Percentiles rank a stretch among this genome's conserved stretches.
Evolutionary conservation across 352 stramenopile species (phyloP).

Genomic region (Pythium periplocum): DNA sequence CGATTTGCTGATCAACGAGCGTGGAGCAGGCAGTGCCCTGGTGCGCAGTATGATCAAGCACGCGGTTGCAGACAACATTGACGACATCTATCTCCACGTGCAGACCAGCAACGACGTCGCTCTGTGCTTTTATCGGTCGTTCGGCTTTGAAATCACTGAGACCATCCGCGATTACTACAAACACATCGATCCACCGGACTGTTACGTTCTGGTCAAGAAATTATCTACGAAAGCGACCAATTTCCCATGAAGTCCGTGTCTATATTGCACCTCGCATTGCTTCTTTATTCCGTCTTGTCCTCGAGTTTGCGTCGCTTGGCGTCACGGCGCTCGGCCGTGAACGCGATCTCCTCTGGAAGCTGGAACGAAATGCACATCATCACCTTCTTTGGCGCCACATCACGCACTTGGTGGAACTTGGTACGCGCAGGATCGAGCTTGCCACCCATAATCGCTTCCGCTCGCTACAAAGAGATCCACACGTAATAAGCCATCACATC

Average conservation of each 20-base stretch:
- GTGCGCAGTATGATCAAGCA: conserved; percentile 35
- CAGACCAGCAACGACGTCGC: conserved; percentile 91
- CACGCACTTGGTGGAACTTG: conserved; percentile 87
- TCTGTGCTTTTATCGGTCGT: conserved; percentile 87
- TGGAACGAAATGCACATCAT: conserved; percentile 97
- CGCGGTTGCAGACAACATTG: conserved; percentile 29
- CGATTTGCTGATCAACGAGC: too few relatives aligned
- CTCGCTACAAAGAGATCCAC: conserved; percentile 31
- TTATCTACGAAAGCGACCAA: conserved; percentile 10
- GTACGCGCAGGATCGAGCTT: conserved; percentile 44
- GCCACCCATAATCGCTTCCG: conserved; percentile 58
- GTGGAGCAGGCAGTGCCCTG: conserved; percentile 28
- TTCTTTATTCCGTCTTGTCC: not conserved
- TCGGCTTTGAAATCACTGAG: conserved; percentile 86
- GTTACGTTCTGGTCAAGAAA: conserved; percentile 86
- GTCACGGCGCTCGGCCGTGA: conserved; percentile 45
- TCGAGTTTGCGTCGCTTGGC: conserved; percentile 47
- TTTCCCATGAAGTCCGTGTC: too few relatives aligned
- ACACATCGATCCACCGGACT: conserved; percentile 90
- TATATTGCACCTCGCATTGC: not conserved
- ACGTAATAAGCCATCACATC: too few relatives aligned
- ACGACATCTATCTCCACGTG: conserved; percentile 85
- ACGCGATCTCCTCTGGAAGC: conserved; percentile 75
- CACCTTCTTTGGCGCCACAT: conserved; percentile 96
- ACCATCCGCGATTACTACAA: conserved; percentile 95